Evolutionary conservation across 768 basidiomycete species (phyloP), one percentile per base, ranked within the genome.

Genomic region (Russula ochroleuca): DNA sequence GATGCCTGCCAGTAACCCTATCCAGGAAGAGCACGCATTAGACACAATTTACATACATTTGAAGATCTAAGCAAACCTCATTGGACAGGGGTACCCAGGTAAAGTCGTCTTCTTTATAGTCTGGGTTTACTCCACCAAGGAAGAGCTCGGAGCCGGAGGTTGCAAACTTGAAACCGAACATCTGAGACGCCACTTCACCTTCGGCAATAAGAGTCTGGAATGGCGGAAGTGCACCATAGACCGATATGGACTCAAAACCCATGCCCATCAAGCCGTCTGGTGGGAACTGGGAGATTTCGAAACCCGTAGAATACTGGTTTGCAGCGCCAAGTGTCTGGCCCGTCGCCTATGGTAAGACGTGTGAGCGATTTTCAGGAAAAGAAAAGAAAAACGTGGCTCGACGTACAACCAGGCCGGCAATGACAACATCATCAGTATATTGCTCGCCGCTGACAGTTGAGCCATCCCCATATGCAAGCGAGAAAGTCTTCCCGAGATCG

Each of bases 161-260:
- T 7, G 78, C 69, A 49, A 85, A 73, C 62, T 81, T 79, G 68
- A 85, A 78, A 35, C 79, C 76, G 63, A 85, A 84, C 65, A 76
- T 72, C 47, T 75, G 68, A 28, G 76, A 64, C 5, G 73, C 60
- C 2, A 75, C 70, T 45, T 62, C 59, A n/a, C 69, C 70, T 47
- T 80, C 72, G 17, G 72, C 64, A 17, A 80, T 62, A 40, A 84
- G 77, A 35, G 78, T 80, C 59, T 81, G 76, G 70, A 76, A 72
- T 51, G 71, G 68, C 4, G 75, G 68, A 2, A 55, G 25, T 10
- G 63, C 59, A 49, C 66, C 65, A 66, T 66, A 70, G 23, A 15
- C 61, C 0, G 73, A 72, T 57, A 73, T 72, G 2, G 59, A 60
- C 52, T 67, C 67, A 68, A 72, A 74, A 10, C 52, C 78, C 72